Evolutionary conservation across 805 yeast species (phyloP), one percentile per base, ranked within the genome.

Genomic region (Teunomyces panamensis): DNA sequence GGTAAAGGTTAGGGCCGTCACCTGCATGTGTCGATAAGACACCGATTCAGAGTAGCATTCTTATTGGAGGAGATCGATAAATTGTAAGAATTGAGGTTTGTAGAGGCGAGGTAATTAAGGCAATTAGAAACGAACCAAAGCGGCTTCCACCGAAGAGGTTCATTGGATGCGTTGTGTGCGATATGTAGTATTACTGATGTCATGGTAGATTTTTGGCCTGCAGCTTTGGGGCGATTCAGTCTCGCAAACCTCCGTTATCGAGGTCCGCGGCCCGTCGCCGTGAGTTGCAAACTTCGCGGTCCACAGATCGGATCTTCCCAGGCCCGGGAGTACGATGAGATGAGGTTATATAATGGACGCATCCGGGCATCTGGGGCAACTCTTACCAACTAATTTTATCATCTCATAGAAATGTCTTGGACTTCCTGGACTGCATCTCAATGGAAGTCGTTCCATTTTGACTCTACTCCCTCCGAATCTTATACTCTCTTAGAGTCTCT

Each of bases 391-490:
- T 16, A 35, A 16, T 16, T n/a, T 16, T 9, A n/a, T 17, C 28
- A 35, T 20, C 14, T 39, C 16, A 39, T 39, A 16, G 13, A 2
- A n/a, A 29, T 37, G 43, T 53, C 60, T 10, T 63, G 54, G 43
- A 68, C 68, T 36, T 96, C 96, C 33, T 90, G 96, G 96, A 81
- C 96, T 9, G 76, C 87, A 36, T 65, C 75, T 20, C 88, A 91
- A 53, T 91, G 97, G 97, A 68, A 75, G 33, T 66, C 76, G 20
- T 87, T 80, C 74, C 95, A 90, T 64, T 68, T 65, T 57, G 74
- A 75, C 36, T 67, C 84, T 14, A 75, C 87, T 3, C 84, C 87
- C 9, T 77, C 75, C 11, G 78, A 77, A 43, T 88, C 96, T 9
- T 76, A 77, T 42, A 67, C 70, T 9, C 59, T 74, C 17, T 71